phyloP scores from a whole-genome alignment of 176 grass and related monocot genomes.

The Alopecurus myosuroides region DNA sequence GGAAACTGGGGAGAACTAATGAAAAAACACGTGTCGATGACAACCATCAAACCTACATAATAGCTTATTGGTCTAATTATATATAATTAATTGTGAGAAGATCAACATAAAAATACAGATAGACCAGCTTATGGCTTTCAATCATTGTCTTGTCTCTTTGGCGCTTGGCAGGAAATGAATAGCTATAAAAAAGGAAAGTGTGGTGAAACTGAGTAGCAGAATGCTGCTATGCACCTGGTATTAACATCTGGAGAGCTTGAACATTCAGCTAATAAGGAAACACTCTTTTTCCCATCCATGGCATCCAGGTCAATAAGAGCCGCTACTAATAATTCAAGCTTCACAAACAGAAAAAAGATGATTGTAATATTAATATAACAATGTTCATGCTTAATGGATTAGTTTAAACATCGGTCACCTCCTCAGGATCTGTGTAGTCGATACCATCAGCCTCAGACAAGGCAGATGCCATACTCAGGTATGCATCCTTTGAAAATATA shows the following conservation, averaged over 20 bases:
- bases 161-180: background rate
- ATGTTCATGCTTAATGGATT: background rate
- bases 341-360: slow-evolving; percentile 36
- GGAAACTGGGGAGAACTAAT: too few relatives aligned
- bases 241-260: slow-evolving; percentile 98
- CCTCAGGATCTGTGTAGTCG: slow-evolving; percentile 93
- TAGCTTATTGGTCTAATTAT: background rate
- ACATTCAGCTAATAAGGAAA: slow-evolving; percentile 89
- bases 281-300: slow-evolving; percentile 93
- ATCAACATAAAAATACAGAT: slow-evolving; percentile 1
- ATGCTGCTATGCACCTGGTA: slow-evolving; percentile 51
- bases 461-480: slow-evolving; percentile 86
- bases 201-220: background rate
- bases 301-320: slow-evolving; percentile 97
- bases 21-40: too few relatives aligned
- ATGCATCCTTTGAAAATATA: slow-evolving; percentile 61
- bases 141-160: background rate
- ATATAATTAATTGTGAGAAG: background rate
- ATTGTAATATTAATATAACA: slow-evolving; percentile 4
- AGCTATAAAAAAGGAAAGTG: background rate
- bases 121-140: background rate
- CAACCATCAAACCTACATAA: background rate
- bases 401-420: slow-evolving; percentile 42
- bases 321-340: slow-evolving; percentile 92
- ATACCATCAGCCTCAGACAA: slow-evolving; percentile 95